Evolutionary conservation across 495 filamentous ascomycete genomes (phyloP), one percentile per base, ranked within the genome.

Genomic region (Glonium stellatum): DNA sequence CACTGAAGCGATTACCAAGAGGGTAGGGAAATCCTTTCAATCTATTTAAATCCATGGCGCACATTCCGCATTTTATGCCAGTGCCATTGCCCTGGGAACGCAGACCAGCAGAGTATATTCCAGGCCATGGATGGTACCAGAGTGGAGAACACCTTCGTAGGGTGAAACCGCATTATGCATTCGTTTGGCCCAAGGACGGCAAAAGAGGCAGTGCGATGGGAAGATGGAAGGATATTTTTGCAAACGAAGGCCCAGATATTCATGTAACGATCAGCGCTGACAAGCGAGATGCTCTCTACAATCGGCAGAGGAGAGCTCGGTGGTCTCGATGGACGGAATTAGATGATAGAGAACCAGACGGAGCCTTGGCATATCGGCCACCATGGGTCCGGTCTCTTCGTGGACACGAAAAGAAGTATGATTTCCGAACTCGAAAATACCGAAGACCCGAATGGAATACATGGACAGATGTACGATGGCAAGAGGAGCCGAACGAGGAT

Each of bases 111-210:
- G 27, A 51, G 25, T 37, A n/a, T 37, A 19, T 25, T 34, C 41
- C 21, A 56, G 42, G 21, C 22, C 39, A 50, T 4, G 64, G 57
- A 54, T 65, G 66, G 63, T 58, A 31, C 37, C 55, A 61, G 39
- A 53, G 41, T 15, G 62, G 54, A 15, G 47, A 53, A 1, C 31
- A 31, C 11, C 49, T 27, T n/a, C 59, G 37, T 23, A 53, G 31
- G 21, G 47, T 55, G 19, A 67, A 68, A 46, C 67, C 63, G 35
- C 55, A 67, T 41, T 62, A 70, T 54, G 58, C 57, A 59, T 70
- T 57, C 51, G 60, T 70, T 21, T 70, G 72, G 58, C 72, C 72
- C 4, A 58, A 58, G 23, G 72, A 75, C 56, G 71, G 71, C 21
- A 71, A 71, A 46, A 55, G 65, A n/a, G 55, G 52, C 8, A 62